Evolutionary conservation across 78 protist species (phyloP).

Genomic region (Capsaspora owczarzaki): DNA sequence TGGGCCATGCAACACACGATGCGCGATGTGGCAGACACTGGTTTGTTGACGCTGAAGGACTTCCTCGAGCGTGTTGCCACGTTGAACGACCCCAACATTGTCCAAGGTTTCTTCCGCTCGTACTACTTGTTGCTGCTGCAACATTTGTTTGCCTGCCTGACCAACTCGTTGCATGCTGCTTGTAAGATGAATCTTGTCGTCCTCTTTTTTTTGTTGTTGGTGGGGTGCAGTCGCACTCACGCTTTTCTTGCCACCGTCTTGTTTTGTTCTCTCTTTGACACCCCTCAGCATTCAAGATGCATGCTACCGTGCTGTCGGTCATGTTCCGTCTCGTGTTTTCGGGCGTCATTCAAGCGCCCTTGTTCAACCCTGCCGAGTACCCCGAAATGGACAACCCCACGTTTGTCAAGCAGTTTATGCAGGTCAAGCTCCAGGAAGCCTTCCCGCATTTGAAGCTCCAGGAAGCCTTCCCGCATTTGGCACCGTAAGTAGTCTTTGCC

Average conservation of each 20-base stretch:
- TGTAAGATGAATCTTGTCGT: not conserved
- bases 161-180: conserved; percentile 65
- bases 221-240: not conserved
- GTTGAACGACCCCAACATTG: not conserved
- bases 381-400: not conserved
- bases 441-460: not conserved
- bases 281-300: conserved; percentile 38
- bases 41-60: conserved; percentile 53
- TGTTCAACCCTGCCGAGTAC: not conserved
- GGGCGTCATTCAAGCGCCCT: not conserved
- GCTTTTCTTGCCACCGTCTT: not conserved
- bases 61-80: conserved; percentile 16
- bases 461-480: not conserved
- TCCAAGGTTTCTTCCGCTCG: conserved; percentile 26
- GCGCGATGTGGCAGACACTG: conserved; percentile 65
- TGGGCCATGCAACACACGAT: conserved; percentile 84
- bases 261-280: not conserved
- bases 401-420: not conserved
- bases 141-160: conserved; percentile 52
- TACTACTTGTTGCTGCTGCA: conserved; percentile 37
- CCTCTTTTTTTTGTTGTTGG: not conserved
- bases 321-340: not conserved
- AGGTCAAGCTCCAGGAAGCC: not conserved
- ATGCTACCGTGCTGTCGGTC: conserved; percentile 17
- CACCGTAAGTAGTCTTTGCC: not conserved